Base-by-base conservation (phyloP, 352 stramenopile genomes). In the Phytophthora idaei region DNA sequence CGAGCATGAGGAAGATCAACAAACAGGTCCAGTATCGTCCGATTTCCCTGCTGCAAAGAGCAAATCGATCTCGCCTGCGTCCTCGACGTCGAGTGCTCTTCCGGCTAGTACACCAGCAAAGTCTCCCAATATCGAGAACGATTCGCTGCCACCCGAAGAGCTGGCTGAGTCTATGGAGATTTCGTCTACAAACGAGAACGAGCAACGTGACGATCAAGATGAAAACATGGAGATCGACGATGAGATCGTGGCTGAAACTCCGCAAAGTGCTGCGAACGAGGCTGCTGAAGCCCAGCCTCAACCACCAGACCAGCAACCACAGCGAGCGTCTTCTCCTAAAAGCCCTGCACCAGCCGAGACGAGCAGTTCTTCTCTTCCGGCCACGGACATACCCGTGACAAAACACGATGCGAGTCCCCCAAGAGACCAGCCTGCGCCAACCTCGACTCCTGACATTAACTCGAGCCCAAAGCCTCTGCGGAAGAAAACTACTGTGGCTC, bases 161-260 rank as follows among this genome's bases (percentile, higher is more conserved):
- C n/a, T 7, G 15, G 41, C 2, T 12, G 41, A 28, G 41, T 4
- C 2, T 11, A 31, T n/a, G 21, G 25, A 32, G 44, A 29, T 7
- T 31, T 31, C 17, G 4, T 14, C 37, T 27, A 8, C 15, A 27
- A 14, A 15, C 3, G 46, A 41, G 4, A 31, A 52, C 4, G 25
- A 37, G 11, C 12, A 52, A 12, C 5, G 21, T 5, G 11, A 1
- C 6, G 27, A 52, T 28, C 2, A 21, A 54, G 32, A 28, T 5
- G 36, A 58, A 34, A 41, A 27, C 8, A 53, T 62, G 44, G 29
- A 45, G 36, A 41, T 51, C 45, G 17, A 37, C 1, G 29, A 59
- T 12, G 36, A 48, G 17, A 28, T 58, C 10, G 36, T 48, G 36
- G 17, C 1, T 15, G 51, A 58, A 47, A 48, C 51, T 25, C 21